Evolutionary conservation across 2,329 filamentous ascomycete species (phyloP).

Genomic region (Colletotrichum filicis): DNA sequence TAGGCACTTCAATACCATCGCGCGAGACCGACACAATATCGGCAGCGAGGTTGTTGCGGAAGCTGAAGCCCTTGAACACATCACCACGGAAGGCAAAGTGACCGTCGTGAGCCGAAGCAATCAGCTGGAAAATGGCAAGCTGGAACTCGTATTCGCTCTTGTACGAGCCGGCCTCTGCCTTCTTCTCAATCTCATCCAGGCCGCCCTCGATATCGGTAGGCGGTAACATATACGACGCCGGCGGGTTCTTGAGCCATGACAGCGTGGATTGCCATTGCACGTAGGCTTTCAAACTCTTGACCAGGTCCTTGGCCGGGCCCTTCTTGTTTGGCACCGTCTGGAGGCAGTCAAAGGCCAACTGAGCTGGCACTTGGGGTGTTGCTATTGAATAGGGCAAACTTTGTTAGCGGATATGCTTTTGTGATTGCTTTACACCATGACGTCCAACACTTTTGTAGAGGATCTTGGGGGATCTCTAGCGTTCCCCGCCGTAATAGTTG

Average conservation of each 20-base stretch:
- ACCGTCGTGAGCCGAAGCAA: conserved; percentile 68
- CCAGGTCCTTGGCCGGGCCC: conserved; percentile 46
- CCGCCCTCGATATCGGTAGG: conserved; percentile 58
- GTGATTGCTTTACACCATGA: neutral
- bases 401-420: neutral
- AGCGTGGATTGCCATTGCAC: conserved; percentile 60
- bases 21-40: conserved; percentile 68
- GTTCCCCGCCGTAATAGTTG: neutral
- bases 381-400: conserved; percentile 37
- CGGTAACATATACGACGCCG: conserved; percentile 60
- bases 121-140: conserved; percentile 61
- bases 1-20: conserved; percentile 68
- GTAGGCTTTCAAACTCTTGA: conserved; percentile 52
- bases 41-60: conserved; percentile 45
- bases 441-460: neutral
- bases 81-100: conserved; percentile 70
- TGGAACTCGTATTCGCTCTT: conserved; percentile 66
- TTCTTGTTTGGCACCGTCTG: conserved; percentile 51
- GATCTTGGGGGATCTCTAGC: neutral
- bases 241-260: conserved; percentile 62
- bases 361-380: conserved; percentile 47
- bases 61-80: conserved; percentile 62
- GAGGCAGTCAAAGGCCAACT: conserved; percentile 50
- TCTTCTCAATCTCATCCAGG: conserved; percentile 56
- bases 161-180: conserved; percentile 54